Base-by-base conservation (phyloP, 805 yeast genomes). In the Yamadazyma laniorum region DNA sequence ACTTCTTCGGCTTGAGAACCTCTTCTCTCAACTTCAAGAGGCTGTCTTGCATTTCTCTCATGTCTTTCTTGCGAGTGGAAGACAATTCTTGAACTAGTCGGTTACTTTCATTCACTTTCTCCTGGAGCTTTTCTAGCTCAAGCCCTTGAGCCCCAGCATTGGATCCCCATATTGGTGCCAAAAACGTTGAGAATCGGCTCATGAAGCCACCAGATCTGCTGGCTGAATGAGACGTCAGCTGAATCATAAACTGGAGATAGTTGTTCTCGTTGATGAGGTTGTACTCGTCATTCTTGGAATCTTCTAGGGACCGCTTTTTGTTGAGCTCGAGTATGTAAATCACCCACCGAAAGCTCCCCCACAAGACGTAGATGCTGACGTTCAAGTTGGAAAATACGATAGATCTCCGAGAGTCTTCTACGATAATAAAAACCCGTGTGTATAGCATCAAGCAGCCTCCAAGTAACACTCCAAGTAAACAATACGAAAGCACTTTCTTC, bases 371-470 rank as follows among this genome's bases (percentile, higher is more conserved):
- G 7, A 68, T 42, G 2, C 52, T 51, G 34, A 68, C 56, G 40
- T 67, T 67, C 31, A 67, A 51, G 42, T 66, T 61, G 18, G 58
- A 61, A 33, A 68, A 64, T 5, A 66, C 59, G 9, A 58, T 40
- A 11, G 49, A 41, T 32, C 44, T 48, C 29, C 63, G 31, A 9
- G 55, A 37, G 7, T 51, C 57, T 17, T 58, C 66, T 4, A 59
- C 54, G 3, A 54, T 48, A 3, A 57, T 46, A 35, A 52, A 49
- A 15, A 44, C 48, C 26, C 61, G 48, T 3, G 68, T 51, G 28
- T 58, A 45, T n/a, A 56, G 33, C 55, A 64, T 48, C n/a, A 65
- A 28, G 1, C 44, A 21, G 2, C 56, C 54, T 9, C 67, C 59
- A 3, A 53, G 27, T 11, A 59, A 34, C 1, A 64, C 59, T 2